Conservation (phyloP, 352 stramenopile genomes). For the Pythium chondricola region DNA sequence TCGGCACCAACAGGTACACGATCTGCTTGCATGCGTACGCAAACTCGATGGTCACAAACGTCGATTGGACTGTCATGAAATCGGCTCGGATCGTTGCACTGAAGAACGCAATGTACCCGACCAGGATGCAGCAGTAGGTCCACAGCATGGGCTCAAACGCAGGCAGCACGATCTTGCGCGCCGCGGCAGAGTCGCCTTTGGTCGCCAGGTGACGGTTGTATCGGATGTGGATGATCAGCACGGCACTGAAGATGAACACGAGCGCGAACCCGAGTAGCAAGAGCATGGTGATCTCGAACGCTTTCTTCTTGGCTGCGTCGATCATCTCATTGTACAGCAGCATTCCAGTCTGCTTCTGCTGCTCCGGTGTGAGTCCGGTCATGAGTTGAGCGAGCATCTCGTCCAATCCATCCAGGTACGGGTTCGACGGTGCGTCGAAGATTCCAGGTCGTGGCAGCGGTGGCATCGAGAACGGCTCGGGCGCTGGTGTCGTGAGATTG, state of each 20-base stretch:
- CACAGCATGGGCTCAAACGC: conserved; percentile 56
- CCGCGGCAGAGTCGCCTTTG: conserved; percentile 42
- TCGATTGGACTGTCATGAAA: conserved; percentile 19
- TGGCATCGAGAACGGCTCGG: neutral
- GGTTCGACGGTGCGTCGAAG: conserved; percentile 3
- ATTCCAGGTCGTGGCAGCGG: neutral
- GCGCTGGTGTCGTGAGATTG: neutral
- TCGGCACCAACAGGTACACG: conserved; percentile 44
- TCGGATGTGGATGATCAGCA: conserved; percentile 43
- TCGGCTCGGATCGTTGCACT: conserved; percentile 31
- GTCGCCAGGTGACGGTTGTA: conserved; percentile 41
- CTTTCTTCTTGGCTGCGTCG: neutral
- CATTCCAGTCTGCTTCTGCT: neutral
- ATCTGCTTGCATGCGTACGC: conserved; percentile 54
- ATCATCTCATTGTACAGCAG: neutral
- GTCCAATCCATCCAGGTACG: neutral
- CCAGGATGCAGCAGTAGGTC: conserved; percentile 3
- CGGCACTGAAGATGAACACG: conserved; percentile 1
- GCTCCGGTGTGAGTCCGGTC: neutral
- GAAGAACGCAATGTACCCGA: conserved; percentile 12
- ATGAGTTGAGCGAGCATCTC: neutral
- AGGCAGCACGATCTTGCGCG: conserved; percentile 56
- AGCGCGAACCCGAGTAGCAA: neutral
- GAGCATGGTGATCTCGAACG: neutral
- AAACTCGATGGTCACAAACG: conserved; percentile 22